Base-by-base conservation (phyloP, 805 yeast species). In the Suhomyces vadensis region DNA sequence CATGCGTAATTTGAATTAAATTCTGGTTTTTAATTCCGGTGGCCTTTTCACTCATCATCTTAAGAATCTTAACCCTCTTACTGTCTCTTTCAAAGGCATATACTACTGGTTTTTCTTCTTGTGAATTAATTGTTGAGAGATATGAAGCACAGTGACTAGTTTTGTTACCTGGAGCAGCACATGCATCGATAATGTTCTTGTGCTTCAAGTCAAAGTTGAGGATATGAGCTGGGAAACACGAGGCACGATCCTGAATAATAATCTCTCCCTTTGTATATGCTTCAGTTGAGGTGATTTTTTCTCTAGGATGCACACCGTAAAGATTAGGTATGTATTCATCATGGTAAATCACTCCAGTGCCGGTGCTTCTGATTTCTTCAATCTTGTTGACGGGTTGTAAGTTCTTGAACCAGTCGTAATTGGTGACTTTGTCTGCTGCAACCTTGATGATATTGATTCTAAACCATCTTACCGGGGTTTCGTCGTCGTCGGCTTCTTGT, bases 91-190 rank as follows among this genome's bases (percentile, higher is more conserved):
- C 99, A 65, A 90, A 94, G 0, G 99, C 99, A 53, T 75, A 75
- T 7, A 90, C 82, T 4, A 79, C 77, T 0, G 63, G 51, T 13
- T 52, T 53, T 4, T 22, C 31, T 14, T 36, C 42, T 4, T 20
- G 43, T 2, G 37, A 14, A 16, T 40, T 41, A 10, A 11, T 51
- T 41, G 58, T 52, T n/a, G 56, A 58, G 17, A 88, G 64, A 40
- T 78, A 70, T 0, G 94, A 80, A 0, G 97, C 96, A 17, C 85
- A 68, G 65, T 92, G 98, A 0, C 97, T 88, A 0, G 99, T 94
- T 62, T 94, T 95, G 64, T 94, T 94, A 4, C 99, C 99, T 4
- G 99, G 99, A 0, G 99, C 99, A 2, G 98, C 91, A 67, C 97
- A 91, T 1, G 97, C 85, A 66, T 94, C 99, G 36, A 94, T 86